Evolutionary conservation across 2,329 filamentous ascomycete genomes (phyloP).

Genomic region (Malbranchea zuffiana): DNA sequence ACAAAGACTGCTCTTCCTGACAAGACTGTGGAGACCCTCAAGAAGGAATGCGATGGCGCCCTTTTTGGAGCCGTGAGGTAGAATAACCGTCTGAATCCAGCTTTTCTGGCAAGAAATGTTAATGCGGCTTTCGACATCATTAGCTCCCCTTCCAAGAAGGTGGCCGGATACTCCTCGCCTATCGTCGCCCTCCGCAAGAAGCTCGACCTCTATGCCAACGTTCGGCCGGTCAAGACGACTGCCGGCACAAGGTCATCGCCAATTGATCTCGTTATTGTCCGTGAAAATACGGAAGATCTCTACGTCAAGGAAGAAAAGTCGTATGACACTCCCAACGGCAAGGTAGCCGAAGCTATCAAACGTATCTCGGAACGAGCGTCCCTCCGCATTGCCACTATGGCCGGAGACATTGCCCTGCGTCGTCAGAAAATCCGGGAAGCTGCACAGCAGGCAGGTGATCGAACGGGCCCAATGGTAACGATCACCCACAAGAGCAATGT

Average conservation of each 20-base stretch:
- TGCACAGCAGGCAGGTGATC: constrained; percentile 37
- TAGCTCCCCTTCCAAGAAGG: constrained; percentile 74
- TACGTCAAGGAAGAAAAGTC: constrained; percentile 97
- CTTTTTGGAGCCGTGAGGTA: constrained; percentile 87
- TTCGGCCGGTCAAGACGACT: constrained; percentile 84
- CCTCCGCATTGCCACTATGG: constrained; percentile 79
- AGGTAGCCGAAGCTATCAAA: constrained; percentile 95
- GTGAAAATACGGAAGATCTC: constrained; percentile 97
- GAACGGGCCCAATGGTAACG: constrained; percentile 74
- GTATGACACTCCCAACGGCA: constrained; percentile 57
- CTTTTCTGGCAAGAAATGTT: not conserved
- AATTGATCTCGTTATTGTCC: constrained; percentile 95
- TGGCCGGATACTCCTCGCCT: constrained; percentile 90
- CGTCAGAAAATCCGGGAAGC: constrained; percentile 66
- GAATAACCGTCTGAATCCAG: not conserved
- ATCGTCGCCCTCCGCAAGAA: constrained; percentile 95
- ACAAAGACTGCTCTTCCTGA: constrained; percentile 83
- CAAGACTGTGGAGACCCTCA: constrained; percentile 77
- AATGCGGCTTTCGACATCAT: not conserved
- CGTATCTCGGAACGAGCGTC: constrained; percentile 81
- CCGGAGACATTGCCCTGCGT: constrained; percentile 83
- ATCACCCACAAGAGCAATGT: constrained; percentile 99
- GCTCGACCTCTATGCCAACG: constrained; percentile 92
- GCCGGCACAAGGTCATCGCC: constrained; percentile 43
- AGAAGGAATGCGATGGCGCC: constrained; percentile 85